A percentile compares a stretch with the other conserved stretches of the same genome.
These are phyloP conservation scores for Elsinoe perseae DNA, from an alignment of 2,329 filamentous ascomycete species.

Conservation along the genomic window DNA sequence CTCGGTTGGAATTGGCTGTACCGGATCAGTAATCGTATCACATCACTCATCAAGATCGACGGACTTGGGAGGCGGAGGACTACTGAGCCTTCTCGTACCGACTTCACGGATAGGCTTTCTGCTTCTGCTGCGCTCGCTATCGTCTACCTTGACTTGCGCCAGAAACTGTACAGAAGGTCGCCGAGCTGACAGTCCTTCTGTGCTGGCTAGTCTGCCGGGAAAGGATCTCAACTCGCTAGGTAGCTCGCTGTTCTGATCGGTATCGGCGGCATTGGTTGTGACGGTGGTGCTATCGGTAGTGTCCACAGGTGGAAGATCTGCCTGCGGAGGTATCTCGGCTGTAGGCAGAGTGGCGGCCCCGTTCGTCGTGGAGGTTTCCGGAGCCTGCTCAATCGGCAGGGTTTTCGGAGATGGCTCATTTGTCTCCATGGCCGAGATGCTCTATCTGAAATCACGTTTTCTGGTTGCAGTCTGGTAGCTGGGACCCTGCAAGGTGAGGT, in stretches of 20 bases:
- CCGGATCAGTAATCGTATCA: not conserved
- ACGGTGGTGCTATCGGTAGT: too few species aligned
- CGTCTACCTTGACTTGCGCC: constrained; percentile 23
- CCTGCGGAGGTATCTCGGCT: constrained; percentile 2
- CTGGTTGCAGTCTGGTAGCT: not conserved
- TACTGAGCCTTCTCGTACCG: constrained; percentile 18
- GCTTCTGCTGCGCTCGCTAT: constrained; percentile 20
- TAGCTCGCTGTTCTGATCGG: not conserved
- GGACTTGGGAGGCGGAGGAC: constrained; percentile 21
- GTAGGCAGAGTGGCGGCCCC: not conserved
- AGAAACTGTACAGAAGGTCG: constrained; percentile 34
- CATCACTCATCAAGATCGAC: not conserved
- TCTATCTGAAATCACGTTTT: not conserved
- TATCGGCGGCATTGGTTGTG: not conserved
- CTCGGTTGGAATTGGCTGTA: constrained; percentile 55
- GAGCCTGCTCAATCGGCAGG: not conserved
- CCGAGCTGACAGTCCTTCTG: constrained; percentile 32
- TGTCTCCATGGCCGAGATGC: not conserved
- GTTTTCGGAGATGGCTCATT: constrained; percentile 12
- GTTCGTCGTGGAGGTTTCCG: not conserved
- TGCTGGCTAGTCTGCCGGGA: not conserved
- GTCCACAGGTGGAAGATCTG: constrained; percentile 2
- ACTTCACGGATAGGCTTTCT: constrained; percentile 17
- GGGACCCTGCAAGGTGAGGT: not conserved
- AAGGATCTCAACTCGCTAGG: not conserved